phyloP scores from a whole-genome alignment of 2,329 filamentous ascomycete genomes.

The Furcasterigmium sp. region DNA sequence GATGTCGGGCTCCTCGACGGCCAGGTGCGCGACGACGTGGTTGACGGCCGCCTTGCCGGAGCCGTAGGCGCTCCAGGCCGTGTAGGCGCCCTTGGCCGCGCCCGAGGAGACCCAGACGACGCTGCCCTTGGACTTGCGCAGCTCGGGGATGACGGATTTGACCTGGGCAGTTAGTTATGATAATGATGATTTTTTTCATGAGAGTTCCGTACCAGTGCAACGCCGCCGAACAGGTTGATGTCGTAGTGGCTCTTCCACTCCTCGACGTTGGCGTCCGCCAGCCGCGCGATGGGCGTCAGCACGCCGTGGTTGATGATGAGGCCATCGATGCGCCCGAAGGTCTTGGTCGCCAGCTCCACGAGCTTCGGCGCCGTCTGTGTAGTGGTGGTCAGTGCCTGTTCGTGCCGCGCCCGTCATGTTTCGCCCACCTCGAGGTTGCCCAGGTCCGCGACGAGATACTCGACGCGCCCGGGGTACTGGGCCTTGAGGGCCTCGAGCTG shows the following conservation, averaged over 20 bases:
- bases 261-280: conserved; percentile 62
- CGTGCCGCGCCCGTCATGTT: too few species aligned
- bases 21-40: conserved; percentile 68
- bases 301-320: conserved; percentile 85
- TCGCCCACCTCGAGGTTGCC: conserved; percentile 41
- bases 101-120: conserved; percentile 79
- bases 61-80: conserved; percentile 76
- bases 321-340: conserved; percentile 72
- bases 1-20: conserved; percentile 71
- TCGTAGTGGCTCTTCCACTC: conserved; percentile 76
- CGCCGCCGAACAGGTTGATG: conserved; percentile 79
- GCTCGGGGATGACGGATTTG: conserved; percentile 62
- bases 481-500: conserved; percentile 45
- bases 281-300: conserved; percentile 66
- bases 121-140: conserved; percentile 63
- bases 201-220: conserved; percentile 57
- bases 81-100: conserved; percentile 61
- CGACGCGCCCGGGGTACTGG: conserved; percentile 47
- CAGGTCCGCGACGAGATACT: conserved; percentile 51
- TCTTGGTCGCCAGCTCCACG: conserved; percentile 57
- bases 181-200: background rate
- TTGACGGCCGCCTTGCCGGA: conserved; percentile 80
- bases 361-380: conserved; percentile 52
- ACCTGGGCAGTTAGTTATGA: conserved; percentile 41
- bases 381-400: background rate